Conservation (phyloP, 345 rosid genomes). For the Aquilaria sinensis region DNA sequence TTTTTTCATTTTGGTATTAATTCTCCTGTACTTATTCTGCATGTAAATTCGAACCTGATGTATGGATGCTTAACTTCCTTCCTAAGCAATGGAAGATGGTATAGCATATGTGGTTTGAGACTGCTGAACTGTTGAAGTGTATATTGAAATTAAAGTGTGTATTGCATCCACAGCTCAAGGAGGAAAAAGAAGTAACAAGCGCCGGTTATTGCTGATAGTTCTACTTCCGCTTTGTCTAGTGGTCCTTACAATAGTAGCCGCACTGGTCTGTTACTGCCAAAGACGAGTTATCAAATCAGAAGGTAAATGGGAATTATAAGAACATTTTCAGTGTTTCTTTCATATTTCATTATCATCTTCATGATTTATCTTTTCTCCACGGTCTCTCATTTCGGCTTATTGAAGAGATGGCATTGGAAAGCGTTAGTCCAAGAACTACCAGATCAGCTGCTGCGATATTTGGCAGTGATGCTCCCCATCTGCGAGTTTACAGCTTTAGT, state of each 20-base stretch:
- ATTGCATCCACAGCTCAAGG: slow-evolving; percentile 10
- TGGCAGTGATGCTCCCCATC: slow-evolving; percentile 4
- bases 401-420: background rate
- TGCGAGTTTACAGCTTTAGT: slow-evolving; percentile 3
- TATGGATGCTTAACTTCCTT: no score
- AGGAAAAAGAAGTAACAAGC: background rate
- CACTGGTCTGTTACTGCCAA: slow-evolving; percentile 4
- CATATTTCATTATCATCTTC: background rate
- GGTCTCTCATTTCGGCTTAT: background rate
- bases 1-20: no score
- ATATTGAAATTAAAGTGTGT: background rate
- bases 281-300: slow-evolving; percentile 13
- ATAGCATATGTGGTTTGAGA: no score
- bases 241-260: slow-evolving; percentile 10
- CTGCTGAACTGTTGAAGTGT: background rate
- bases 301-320: slow-evolving; percentile 14
- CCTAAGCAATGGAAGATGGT: no score
- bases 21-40: no score
- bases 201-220: slow-evolving; percentile 12
- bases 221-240: slow-evolving; percentile 19
- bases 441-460: background rate
- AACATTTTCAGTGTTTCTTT: background rate
- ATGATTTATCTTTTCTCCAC: background rate
- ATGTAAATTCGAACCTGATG: no score
- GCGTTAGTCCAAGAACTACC: background rate